These are phyloP conservation scores for Cercospora beticola DNA, from an alignment of 2,329 filamentous ascomycete species.

Conservation along the genomic window DNA sequence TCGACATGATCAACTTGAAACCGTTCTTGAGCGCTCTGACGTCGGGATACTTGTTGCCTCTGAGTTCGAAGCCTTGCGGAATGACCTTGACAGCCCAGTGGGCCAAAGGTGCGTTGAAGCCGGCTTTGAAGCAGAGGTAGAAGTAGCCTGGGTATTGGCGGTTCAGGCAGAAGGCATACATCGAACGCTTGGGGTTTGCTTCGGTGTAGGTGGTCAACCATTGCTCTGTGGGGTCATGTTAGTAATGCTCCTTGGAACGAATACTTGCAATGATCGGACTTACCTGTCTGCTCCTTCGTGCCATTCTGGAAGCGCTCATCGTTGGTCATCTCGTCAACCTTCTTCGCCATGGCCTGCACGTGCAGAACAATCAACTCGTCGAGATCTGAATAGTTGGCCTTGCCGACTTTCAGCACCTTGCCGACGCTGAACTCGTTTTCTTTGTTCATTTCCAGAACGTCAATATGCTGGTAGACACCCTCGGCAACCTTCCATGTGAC, in stretches of 20 bases:
- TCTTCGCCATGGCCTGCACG: conserved; percentile 95
- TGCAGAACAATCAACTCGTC: conserved; percentile 97
- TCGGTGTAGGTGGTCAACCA: conserved; percentile 96
- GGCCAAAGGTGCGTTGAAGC: conserved; percentile 68
- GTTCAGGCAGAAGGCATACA: conserved; percentile 95
- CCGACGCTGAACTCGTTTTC: conserved; percentile 95
- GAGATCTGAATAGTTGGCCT: conserved; percentile 90
- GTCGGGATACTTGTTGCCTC: conserved; percentile 85
- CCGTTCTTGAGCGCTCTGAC: conserved; percentile 95
- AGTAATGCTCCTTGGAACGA: background rate
- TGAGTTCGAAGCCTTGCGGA: conserved; percentile 88
- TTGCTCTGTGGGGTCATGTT: conserved; percentile 61
- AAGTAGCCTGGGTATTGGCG: conserved; percentile 92
- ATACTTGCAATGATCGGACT: conserved; percentile 38
- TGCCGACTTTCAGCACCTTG: conserved; percentile 77
- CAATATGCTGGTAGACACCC: conserved; percentile 94
- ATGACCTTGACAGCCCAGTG: conserved; percentile 87
- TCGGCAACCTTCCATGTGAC: conserved; percentile 98
- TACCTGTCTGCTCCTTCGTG: conserved; percentile 80
- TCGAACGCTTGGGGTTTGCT: conserved; percentile 89
- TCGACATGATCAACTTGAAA: conserved; percentile 71
- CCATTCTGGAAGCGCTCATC: conserved; percentile 91
- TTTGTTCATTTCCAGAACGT: conserved; percentile 94
- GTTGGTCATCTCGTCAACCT: conserved; percentile 93
- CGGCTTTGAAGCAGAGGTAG: conserved; percentile 93